Base-by-base conservation (phyloP, 2,329 filamentous ascomycete species). In the Colletotrichum graminicola region DNA sequence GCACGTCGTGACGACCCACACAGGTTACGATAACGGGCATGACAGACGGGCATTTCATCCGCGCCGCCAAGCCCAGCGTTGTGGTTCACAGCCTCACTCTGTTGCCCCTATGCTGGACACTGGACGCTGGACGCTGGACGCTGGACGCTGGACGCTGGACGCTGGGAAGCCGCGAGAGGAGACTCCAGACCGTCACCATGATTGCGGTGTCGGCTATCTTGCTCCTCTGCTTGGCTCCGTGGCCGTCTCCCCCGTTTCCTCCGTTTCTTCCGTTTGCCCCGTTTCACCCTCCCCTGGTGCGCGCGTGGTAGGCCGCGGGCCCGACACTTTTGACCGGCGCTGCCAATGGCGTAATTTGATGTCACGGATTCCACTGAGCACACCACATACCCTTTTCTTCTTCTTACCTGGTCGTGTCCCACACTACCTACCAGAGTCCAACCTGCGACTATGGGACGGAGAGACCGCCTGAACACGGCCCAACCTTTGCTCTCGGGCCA, bases 271-370 rank as follows among this genome's bases (percentile, higher is more conserved):
- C 21, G 8, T n/a, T 4, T 10, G 5, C 61, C 52, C 43, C 66
- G 51, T 57, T 67, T 67, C 23, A 64, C n/a, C 29, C 29, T 29
- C 29, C 2, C 29, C 29, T 29, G 29, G 29, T n/a, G n/a, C n/a
- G n/a, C n/a, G n/a, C n/a, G n/a, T n/a, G n/a, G n/a, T n/a, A n/a
- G n/a, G n/a, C n/a, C n/a, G n/a, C n/a, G n/a, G n/a, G n/a, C n/a
- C n/a, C n/a, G n/a, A n/a, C n/a, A n/a, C n/a, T n/a, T n/a, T 60
- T 59, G 61, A 54, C 52, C 39, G 32, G 49, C 39, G 65, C 56
- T 65, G 52, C 61, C 52, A 52, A 59, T 69, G 61, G 66, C 54
- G 61, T 60, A 69, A 65, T 47, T 68, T 47, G 36, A 54, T 69
- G 66, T 69, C 66, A 65, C 61, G 34, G 61, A 69, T 59, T 65